A percentile compares a stretch with the other conserved stretches of the same genome.
Conservation (phyloP, 768 basidiomycete species). For the Chalciporus chontae region DNA sequence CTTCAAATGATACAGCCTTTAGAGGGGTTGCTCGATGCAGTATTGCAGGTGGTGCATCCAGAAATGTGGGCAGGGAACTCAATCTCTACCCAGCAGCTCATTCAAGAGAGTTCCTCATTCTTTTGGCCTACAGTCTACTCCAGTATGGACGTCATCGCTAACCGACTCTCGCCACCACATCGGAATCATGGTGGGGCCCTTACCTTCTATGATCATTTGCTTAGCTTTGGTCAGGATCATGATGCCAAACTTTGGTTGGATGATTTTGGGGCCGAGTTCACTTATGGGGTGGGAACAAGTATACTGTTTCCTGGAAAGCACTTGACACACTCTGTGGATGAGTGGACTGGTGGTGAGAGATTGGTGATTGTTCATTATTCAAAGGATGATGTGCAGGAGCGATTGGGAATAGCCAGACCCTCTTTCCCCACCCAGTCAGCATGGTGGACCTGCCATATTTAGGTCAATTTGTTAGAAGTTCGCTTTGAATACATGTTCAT, state of each 20-base stretch:
- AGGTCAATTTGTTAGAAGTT: too few relatives aligned
- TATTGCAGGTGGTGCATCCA: background rate
- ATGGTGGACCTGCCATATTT: too few relatives aligned
- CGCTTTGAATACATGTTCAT: too few relatives aligned
- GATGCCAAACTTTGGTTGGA: background rate
- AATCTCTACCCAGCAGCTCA: background rate
- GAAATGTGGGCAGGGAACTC: background rate
- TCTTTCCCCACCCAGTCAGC: background rate
- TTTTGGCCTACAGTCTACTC: background rate
- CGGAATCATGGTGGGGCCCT: background rate
- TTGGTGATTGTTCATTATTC: background rate
- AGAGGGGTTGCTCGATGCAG: background rate
- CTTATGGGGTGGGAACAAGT: background rate
- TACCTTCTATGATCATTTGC: background rate
- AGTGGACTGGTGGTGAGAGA: slow-evolving; percentile 1
- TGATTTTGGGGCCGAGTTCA: background rate
- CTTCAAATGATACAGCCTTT: background rate
- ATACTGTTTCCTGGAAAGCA: slow-evolving; percentile 1
- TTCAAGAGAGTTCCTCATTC: background rate
- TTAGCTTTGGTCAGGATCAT: slow-evolving; percentile 1
- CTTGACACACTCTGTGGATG: background rate
- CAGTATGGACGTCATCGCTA: too few relatives aligned
- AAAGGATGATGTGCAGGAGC: background rate
- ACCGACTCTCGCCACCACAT: slow-evolving; percentile 2
- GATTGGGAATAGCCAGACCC: background rate